Evolutionary conservation across 805 yeast genomes (phyloP), one percentile per base, ranked within the genome.

Genomic region (Kuraishia borneana): DNA sequence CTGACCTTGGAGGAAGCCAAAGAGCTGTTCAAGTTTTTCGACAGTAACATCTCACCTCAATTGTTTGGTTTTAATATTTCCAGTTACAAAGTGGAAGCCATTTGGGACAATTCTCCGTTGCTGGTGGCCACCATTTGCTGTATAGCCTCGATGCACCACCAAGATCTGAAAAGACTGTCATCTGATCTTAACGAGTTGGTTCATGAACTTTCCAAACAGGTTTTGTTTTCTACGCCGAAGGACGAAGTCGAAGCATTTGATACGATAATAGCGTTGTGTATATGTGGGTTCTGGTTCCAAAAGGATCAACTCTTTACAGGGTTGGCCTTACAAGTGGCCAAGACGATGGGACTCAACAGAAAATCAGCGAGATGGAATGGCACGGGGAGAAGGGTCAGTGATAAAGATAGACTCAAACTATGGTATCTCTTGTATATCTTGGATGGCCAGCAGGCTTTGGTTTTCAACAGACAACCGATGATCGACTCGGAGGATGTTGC

Each of bases 221-320:
- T 60, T 45, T 31, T 63, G 51, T 31, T 41, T 39, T 22, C 60
- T 46, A 60, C 60, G 2, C 61, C 61, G 13, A 49, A 50, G 4
- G 58, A 54, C 21, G 75, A 68, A 39, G 39, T 50, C 1, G 76
- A 73, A 34, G 71, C 72, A 1, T 72, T 71, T 47, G 68, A 75
- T 46, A 70, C 76, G 1, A 70, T 76, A n/a, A 57, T 76, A 16
- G 82, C 80, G 0, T 56, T 78, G 26, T 67, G 77, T 28, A 64
- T 77, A 18, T 76, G 81, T 41, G 77, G 82, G 31, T 73, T 77
- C 45, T 78, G 84, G 84, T 62, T 77, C 31, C 68, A 77, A 16
- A 68, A 76, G 40, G 66, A 72, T 13, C 81, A 73, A 45, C 64
- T 74, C 69, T 74, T 76, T 44, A 73, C 81, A 1, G 80, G 83